A percentile compares a stretch with the other conserved stretches of the same genome.
phyloP scores from a whole-genome alignment of 352 stramenopile species.

The Aphanomyces stellatus region DNA sequence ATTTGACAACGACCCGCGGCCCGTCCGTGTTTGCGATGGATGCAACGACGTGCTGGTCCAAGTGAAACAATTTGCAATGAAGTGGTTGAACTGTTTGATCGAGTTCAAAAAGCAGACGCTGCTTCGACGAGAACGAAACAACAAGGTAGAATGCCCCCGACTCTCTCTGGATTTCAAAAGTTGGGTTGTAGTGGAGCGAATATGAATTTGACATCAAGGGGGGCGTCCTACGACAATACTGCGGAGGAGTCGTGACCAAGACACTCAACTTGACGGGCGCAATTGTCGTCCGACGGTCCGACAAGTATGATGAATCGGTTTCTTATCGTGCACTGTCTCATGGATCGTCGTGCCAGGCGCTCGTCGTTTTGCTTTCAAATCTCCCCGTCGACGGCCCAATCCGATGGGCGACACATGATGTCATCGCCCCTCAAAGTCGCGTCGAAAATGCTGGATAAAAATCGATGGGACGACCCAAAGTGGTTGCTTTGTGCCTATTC shows the following conservation, averaged over 20 bases:
- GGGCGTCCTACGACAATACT: constrained; percentile 53
- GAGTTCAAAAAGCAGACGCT: constrained; percentile 48
- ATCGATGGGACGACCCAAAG: constrained; percentile 4
- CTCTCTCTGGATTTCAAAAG: too few species aligned
- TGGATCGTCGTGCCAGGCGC: constrained; percentile 26
- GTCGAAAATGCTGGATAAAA: constrained; percentile 6
- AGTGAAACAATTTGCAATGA: constrained; percentile 52
- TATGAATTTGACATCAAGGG: constrained; percentile 73
- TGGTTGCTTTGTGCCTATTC: constrained; percentile 12
- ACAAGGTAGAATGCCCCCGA: constrained; percentile 29
- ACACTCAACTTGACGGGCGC: constrained; percentile 60
- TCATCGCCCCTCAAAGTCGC: constrained; percentile 13
- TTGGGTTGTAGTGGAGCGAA: constrained; percentile 61
- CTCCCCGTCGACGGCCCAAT: constrained; percentile 36
- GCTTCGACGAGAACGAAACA: constrained; percentile 52
- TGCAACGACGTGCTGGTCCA: constrained; percentile 59
- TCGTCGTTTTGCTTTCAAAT: constrained; percentile 79
- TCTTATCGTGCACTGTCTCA: background rate
- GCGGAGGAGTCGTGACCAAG: constrained; percentile 40
- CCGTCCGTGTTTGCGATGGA: constrained; percentile 60
- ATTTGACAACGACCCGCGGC: constrained; percentile 50
- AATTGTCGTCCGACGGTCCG: constrained; percentile 71
- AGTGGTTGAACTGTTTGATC: constrained; percentile 60
- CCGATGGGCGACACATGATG: constrained; percentile 9
- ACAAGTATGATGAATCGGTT: constrained; percentile 34